Conservation (phyloP, 768 basidiomycete species). For the Mycena floridula region DNA sequence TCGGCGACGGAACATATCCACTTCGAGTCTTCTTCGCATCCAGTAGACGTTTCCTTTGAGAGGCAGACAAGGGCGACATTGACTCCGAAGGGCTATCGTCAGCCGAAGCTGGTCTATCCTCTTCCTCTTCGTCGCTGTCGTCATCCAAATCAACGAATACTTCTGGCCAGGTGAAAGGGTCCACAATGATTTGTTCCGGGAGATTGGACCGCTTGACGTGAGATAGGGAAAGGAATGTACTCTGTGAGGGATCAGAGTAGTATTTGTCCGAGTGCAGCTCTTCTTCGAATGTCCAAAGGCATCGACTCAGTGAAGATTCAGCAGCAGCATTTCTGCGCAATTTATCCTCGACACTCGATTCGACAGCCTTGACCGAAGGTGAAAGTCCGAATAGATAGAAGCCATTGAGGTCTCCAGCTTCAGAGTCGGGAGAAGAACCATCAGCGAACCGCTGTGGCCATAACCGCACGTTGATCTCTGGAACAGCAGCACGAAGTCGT, state of each 20-base stretch:
- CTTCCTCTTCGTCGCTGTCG: conserved; percentile 6
- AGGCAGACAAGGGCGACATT: neutral
- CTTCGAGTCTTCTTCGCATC: conserved; percentile 4
- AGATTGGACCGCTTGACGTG: conserved; percentile 1
- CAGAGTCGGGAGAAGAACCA: neutral
- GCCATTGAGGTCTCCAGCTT: conserved; percentile 2
- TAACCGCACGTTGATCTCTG: conserved; percentile 6
- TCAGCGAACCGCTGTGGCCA: conserved; percentile 15
- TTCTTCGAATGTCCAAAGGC: conserved; percentile 11
- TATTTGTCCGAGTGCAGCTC: conserved; percentile 8
- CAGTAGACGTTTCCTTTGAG: neutral
- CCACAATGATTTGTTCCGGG: conserved; percentile 1
- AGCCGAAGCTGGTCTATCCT: conserved; percentile 2
- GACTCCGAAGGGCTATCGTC: neutral
- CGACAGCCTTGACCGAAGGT: neutral
- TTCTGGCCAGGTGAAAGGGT: conserved; percentile 11
- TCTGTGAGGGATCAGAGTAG: conserved; percentile 10
- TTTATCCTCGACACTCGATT: neutral
- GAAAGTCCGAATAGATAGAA: conserved; percentile 16
- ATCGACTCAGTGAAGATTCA: neutral
- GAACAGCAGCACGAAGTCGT: conserved; percentile 7
- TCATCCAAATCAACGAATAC: conserved; percentile 9
- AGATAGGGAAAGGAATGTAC: conserved; percentile 4
- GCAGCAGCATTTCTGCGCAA: neutral
- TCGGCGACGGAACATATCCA: conserved; percentile 1